Base-by-base conservation (phyloP, 352 stramenopile genomes). In the Phytopythium sindhum region DNA sequence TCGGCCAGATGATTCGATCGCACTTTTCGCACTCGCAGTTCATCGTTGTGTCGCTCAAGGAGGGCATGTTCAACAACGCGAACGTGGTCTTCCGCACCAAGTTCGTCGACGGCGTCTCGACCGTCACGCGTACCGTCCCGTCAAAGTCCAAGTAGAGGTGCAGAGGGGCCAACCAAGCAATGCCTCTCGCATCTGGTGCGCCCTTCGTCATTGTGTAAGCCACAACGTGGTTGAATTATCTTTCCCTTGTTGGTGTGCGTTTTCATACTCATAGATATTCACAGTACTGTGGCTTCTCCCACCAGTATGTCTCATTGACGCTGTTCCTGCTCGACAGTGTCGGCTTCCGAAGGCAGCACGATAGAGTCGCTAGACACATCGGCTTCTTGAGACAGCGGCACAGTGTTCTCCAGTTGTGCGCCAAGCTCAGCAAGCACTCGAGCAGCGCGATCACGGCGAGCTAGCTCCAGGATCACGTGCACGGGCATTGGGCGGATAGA, bases 11-110 rank as follows among this genome's bases (percentile, higher is more conserved):
- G 98, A 97, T 99, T 51, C 94, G 97, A 15, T 98, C 96, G 35
- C 97, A 99, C 76, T 99, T 99, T 74, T 98, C 90, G 35, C 88
- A 99, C 69, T 99, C 96, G 67, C 98, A 99, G 78, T 99, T 99
- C 76, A 99, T 99, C 69, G 97, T 99, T 59, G 98, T 99, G 23
- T 99, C 95, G 31, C 79, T 99, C 23, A 99, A 99, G 77, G 97
- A 99, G 82, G 98, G 98, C 51, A 99, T 99, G 98, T 99, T 99
- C 84, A 99, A 99, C 83, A 99, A 99, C 74, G 98, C 98, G 14
- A 99, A 99, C 78, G 97, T 99, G 8, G 98, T 99, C 56, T 99
- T 99, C 84, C 86, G 97, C 54, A 99, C 98, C 33, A 99, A 99
- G 78, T 99, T 99, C 68, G 97, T 99, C n/a, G 98, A 99, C 73